Evolutionary conservation across 106 monocot species (phyloP).

Genomic region (Posidonia australis): DNA sequence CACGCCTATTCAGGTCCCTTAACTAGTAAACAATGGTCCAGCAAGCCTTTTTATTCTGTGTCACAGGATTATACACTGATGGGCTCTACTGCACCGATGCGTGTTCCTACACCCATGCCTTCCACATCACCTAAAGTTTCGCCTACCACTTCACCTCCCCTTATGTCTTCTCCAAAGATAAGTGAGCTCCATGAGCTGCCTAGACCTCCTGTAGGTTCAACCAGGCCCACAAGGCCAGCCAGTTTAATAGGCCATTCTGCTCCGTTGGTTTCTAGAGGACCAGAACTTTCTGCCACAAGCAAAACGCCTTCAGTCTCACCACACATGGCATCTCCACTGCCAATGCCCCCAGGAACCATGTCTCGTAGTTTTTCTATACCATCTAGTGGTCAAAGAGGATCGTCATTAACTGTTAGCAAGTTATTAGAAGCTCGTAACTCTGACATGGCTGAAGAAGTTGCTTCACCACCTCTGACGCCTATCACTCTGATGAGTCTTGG

Average conservation of each 20-base stretch:
- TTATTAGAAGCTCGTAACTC: constrained; percentile 22
- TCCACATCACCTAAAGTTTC: constrained; percentile 34
- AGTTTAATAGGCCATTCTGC: constrained; percentile 63
- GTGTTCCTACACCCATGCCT: constrained; percentile 6
- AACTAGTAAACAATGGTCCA: constrained; percentile 29
- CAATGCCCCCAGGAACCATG: constrained; percentile 55
- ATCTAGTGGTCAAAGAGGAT: constrained; percentile 39
- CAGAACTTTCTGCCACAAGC: constrained; percentile 21
- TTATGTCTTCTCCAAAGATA: constrained; percentile 37
- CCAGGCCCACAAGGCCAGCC: constrained; percentile 8
- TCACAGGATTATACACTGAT: not conserved
- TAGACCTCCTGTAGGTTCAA: constrained; percentile 46
- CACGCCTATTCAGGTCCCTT: constrained; percentile 54
- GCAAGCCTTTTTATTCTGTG: constrained; percentile 21
- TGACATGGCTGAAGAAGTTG: constrained; percentile 4
- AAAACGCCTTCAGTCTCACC: constrained; percentile 19
- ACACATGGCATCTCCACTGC: constrained; percentile 58
- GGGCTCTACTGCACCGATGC: constrained; percentile 8
- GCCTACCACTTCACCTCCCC: constrained; percentile 36
- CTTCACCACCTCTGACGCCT: constrained; percentile 23
- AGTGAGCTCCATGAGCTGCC: constrained; percentile 88
- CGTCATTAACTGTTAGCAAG: constrained; percentile 20
- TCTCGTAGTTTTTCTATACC: constrained; percentile 91
- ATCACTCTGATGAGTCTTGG: not conserved
- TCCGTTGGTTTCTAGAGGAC: constrained; percentile 48